Evolutionary conservation across 2,329 filamentous ascomycete species (phyloP).

Genomic region (Magnaporthales sp.): DNA sequence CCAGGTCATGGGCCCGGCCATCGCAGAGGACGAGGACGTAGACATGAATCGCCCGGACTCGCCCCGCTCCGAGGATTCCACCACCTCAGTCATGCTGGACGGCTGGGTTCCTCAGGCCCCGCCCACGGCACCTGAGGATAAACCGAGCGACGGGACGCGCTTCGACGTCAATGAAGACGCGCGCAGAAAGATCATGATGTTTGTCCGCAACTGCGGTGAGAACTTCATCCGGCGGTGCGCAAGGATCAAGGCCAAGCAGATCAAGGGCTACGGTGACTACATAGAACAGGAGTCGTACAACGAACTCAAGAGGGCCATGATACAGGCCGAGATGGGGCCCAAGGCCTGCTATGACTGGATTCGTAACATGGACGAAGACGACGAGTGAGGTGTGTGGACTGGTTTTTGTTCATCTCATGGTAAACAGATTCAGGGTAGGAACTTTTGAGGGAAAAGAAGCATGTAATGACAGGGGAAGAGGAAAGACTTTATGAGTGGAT

Average conservation of each 20-base stretch:
- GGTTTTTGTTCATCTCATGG: neutral
- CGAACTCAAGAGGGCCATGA: neutral
- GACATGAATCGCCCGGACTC: neutral
- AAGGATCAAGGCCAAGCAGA: neutral
- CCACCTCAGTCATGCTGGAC: neutral
- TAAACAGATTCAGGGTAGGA: neutral
- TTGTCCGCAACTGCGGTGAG: neutral
- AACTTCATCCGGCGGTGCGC: neutral
- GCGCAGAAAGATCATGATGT: neutral
- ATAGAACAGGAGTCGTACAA: neutral
- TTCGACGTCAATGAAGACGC: neutral
- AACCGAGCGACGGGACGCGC: neutral
- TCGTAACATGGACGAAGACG: neutral
- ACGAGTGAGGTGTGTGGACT: neutral
- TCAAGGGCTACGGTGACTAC: neutral
- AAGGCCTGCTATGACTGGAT: neutral
- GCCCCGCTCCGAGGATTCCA: neutral
- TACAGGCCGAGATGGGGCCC: neutral
- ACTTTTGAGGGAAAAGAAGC: neutral
- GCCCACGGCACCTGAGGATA: neutral
- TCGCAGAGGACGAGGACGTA: neutral
- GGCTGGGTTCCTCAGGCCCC: neutral
- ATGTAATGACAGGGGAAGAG: neutral
- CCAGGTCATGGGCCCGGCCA: too few species aligned
- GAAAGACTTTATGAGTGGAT: too few species aligned